phyloP scores from a whole-genome alignment of 805 yeast genomes.

The Suhomyces prunicola region DNA sequence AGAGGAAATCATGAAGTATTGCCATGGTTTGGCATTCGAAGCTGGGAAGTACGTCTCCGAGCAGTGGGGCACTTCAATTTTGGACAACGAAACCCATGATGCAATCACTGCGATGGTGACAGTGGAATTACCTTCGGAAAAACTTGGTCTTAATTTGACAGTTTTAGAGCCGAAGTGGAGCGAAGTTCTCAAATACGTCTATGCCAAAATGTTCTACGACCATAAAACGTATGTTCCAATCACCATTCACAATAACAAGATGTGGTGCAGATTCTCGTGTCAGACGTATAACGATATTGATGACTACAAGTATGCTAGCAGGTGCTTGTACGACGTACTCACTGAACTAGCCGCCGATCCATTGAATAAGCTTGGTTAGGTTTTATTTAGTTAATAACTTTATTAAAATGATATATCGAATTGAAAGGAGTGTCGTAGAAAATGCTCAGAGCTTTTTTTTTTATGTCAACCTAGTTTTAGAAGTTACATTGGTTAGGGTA shows the following conservation, averaged over 20 bases:
- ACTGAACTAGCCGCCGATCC: neutral
- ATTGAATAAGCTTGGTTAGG: neutral
- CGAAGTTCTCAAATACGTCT: neutral
- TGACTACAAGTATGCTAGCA: constrained; percentile 51
- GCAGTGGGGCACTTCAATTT: constrained; percentile 36
- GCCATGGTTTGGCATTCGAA: constrained; percentile 40
- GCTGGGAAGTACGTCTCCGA: constrained; percentile 41
- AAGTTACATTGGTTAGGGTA: constrained; percentile 66
- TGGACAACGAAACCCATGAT: constrained; percentile 35
- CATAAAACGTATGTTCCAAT: constrained; percentile 49
- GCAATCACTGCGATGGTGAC: constrained; percentile 44
- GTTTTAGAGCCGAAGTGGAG: neutral
- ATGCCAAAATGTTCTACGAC: constrained; percentile 6
- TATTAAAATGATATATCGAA: neutral
- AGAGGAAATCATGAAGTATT: constrained; percentile 46
- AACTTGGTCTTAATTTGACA: constrained; percentile 11
- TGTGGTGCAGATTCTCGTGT: constrained; percentile 49
- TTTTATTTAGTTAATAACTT: neutral
- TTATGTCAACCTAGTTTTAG: constrained; percentile 5
- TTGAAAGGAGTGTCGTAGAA: neutral
- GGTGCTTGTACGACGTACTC: constrained; percentile 28
- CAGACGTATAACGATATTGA: constrained; percentile 56
- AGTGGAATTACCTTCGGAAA: constrained; percentile 34
- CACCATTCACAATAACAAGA: constrained; percentile 32
- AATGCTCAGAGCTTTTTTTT: neutral